A percentile compares a stretch with the other conserved stretches of the same genome.
phyloP scores from a whole-genome alignment of 352 stramenopile genomes.

The Globisporangium acanthophoron region DNA sequence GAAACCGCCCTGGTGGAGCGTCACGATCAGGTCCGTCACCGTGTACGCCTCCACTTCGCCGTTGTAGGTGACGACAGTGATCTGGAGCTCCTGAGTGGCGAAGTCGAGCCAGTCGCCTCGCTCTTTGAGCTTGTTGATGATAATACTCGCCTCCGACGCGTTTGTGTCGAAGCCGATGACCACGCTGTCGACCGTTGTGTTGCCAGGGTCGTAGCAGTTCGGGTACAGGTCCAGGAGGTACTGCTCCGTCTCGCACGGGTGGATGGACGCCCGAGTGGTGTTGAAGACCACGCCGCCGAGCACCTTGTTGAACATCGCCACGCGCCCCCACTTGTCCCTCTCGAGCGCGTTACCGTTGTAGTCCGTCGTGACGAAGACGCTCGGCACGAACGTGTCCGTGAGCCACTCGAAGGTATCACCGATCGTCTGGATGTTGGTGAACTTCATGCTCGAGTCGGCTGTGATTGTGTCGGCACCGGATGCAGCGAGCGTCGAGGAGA shows the following conservation, averaged over 20 bases:
- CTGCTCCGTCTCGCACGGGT: slow-evolving; percentile 21
- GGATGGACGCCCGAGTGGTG: slow-evolving; percentile 14
- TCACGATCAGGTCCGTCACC: slow-evolving; percentile 30
- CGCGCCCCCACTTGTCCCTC: slow-evolving; percentile 20
- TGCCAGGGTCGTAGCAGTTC: slow-evolving; percentile 30
- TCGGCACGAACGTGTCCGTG: slow-evolving; percentile 29
- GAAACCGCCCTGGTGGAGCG: slow-evolving; percentile 28
- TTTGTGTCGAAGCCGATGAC: slow-evolving; percentile 48
- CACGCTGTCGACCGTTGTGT: slow-evolving; percentile 15
- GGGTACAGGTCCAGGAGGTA: slow-evolving; percentile 38
- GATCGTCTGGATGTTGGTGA: slow-evolving; percentile 32
- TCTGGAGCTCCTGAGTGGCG: slow-evolving; percentile 27
- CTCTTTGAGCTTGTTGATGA: slow-evolving; percentile 22
- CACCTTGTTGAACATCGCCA: slow-evolving; percentile 31
- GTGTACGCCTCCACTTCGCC: slow-evolving; percentile 41
- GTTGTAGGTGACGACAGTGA: slow-evolving; percentile 52
- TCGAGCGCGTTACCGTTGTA: slow-evolving; percentile 37
- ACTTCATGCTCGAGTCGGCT: slow-evolving; percentile 36
- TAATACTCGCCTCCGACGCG: slow-evolving; percentile 15
- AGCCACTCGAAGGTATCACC: slow-evolving; percentile 44
- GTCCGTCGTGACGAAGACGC: slow-evolving; percentile 40
- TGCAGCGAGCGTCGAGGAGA: slow-evolving; percentile 27
- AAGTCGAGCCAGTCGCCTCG: slow-evolving; percentile 35
- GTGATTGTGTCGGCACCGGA: slow-evolving; percentile 44
- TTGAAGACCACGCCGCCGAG: slow-evolving; percentile 31